Evolutionary conservation across 2,329 filamentous ascomycete species (phyloP), one percentile per base, ranked within the genome.

Genomic region (Fusarium chuoi): DNA sequence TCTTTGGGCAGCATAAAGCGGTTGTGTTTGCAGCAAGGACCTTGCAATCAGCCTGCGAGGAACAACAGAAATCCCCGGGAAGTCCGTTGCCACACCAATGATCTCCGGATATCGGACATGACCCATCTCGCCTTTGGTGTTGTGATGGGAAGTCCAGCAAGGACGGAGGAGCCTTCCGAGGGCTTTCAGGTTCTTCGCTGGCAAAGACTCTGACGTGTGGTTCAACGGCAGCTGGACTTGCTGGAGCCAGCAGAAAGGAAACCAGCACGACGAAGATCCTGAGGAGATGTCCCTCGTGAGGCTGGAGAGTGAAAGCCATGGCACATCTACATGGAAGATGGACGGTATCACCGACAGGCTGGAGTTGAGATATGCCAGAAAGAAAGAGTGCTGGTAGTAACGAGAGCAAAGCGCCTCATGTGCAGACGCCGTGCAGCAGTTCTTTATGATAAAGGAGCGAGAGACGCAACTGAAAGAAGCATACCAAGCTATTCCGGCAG

Each of bases 1-100:
- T 75, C 39, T 75, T 65, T 33, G 77, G 77, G 38, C 77, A 78
- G 54, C 77, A 78, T 14, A 78, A 18, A 33, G 67, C 60, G n/a
- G 77, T 78, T 18, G 77, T 78, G 36, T 78, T 78, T 42, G 77
- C 74, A 46, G 77, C 77, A 44, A 78, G 68, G 24, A 78, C 55
- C 49, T 74, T 73, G 60, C 77, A 78, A 24, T 49, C 42, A 8
- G 70, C 69, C 24, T 67, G 46, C 13, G 59, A 67, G 17, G 71
- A 63, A 36, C 77, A 78, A 28, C 77, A 78, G 46, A 78, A 77
- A 45, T 75, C 67, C 24, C 67, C 68, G 7, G 75, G 73, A 35
- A 77, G 61, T 9, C 59, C 51, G 17, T 39, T 68, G 33, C 77
- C 75, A 46, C 77, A 78, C 61, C 69, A 69, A 24, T 57, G 54